phyloP scores from a whole-genome alignment of 106 monocot species.

The Allium fistulosum region DNA sequence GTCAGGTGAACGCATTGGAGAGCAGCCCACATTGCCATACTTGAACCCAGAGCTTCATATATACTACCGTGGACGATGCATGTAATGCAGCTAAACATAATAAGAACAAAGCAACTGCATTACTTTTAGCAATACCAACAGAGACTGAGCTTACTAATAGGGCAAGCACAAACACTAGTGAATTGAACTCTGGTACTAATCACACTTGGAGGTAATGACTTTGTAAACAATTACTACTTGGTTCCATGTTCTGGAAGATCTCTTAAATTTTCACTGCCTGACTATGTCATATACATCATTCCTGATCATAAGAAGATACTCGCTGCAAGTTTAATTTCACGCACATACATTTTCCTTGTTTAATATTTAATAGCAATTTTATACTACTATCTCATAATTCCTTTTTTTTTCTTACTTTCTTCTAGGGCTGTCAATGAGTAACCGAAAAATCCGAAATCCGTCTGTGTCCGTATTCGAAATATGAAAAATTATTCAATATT shows the following conservation, averaged over 20 bases:
- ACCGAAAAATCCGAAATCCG: too few relatives aligned
- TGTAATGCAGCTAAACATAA: too few relatives aligned
- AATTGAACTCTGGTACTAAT: too few relatives aligned
- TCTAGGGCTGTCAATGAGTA: too few relatives aligned
- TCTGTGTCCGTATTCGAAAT: too few relatives aligned
- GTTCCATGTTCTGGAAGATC: conserved; percentile 54
- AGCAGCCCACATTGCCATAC: too few relatives aligned
- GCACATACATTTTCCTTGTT: neutral
- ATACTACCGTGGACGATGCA: too few relatives aligned
- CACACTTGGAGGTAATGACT: conserved; percentile 80
- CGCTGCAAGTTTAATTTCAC: conserved; percentile 15
- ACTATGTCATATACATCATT: conserved; percentile 37
- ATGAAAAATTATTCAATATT: too few relatives aligned
- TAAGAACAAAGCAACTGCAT: too few relatives aligned
- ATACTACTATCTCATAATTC: conserved; percentile 13
- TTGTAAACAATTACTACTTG: conserved; percentile 82
- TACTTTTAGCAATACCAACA: conserved; percentile 67
- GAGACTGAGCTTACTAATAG: conserved; percentile 35
- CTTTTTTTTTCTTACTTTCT: too few relatives aligned
- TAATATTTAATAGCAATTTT: neutral
- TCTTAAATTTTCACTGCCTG: too few relatives aligned
- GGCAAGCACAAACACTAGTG: conserved; percentile 24
- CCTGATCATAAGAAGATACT: conserved; percentile 71
- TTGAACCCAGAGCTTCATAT: conserved; percentile 64
- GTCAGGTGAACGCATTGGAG: too few relatives aligned